Base-by-base conservation (phyloP, 306 rosid species). In the peach (Prunus persica) region DNA sequence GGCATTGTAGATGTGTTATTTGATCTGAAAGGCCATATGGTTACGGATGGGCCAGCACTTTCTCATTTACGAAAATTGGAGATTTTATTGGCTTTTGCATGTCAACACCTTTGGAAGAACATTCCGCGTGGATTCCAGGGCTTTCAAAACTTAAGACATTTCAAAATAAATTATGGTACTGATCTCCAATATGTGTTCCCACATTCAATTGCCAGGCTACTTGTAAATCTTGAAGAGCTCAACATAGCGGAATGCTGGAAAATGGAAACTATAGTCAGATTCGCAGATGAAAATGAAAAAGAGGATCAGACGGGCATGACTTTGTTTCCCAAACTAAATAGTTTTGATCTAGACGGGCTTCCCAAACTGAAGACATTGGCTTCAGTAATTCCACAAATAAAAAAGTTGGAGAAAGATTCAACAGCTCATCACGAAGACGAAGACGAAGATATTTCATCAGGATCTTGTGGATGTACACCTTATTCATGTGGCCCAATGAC, bases 161-260 rank as follows among this genome's bases (percentile, higher is more conserved):
- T 57, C 2, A 0, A 0, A 3, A 9, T 56, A 0, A 0, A 1
- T 0, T 0, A 0, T 32, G 0, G 1, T 32, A 0, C 0, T 32
- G 38, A 32, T 32, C 3, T 2, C 3, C 38, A 32, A 5, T 32
- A 32, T 32, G 6, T 4, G 38, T 32, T 32, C 38, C 38, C 38
- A 32, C 1, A 24, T 4, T 58, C 25, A 4, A 24, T 58, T 24
- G 64, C 64, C 8, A 4, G 0, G 1, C 1, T 20, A 22, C 64
- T 11, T 58, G 25, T 58, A 32, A 58, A 58, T 58, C 64, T 58
- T 58, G 8, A 58, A 24, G 30, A 24, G 1, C 1, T 58, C 22
- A 0, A 0, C 0, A 24, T 58, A 24, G 0, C 0, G 0, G 0
- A 0, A 0, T 58, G 64, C 24, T 0, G 0, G 16, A 0, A 4